Conservation (phyloP, 352 stramenopile genomes). For the Paralagenidium karlingii region DNA sequence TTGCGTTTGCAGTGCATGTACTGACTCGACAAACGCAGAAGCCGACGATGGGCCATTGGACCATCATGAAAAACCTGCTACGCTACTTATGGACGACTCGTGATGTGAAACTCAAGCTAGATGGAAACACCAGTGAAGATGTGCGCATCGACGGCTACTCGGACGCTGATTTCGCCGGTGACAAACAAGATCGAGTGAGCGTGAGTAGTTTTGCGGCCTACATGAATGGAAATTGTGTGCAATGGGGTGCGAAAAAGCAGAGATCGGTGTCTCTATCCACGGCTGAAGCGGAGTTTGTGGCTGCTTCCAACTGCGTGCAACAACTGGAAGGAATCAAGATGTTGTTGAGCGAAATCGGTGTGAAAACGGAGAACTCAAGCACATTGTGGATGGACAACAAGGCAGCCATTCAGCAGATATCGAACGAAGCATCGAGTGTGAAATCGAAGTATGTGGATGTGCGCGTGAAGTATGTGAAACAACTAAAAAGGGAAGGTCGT, state of each 20-base stretch:
- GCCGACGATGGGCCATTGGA: conserved; percentile 3
- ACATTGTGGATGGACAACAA: conserved; percentile 6
- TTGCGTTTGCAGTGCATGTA: conserved; percentile 11
- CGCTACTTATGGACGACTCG: conserved; percentile 12
- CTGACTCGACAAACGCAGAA: conserved; percentile 6
- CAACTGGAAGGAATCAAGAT: conserved; percentile 3
- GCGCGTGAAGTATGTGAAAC: conserved; percentile 5
- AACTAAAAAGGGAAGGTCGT: too few species aligned
- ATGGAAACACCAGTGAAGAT: conserved; percentile 1
- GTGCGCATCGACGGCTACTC: conserved; percentile 4
- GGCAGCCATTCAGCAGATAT: conserved; percentile 4
- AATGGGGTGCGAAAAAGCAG: conserved; percentile 8
- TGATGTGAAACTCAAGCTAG: not conserved
- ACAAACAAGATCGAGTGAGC: conserved; percentile 9
- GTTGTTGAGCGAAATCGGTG: conserved; percentile 3
- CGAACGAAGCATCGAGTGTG: conserved; percentile 1
- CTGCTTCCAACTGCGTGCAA: not conserved
- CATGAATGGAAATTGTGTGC: conserved; percentile 5
- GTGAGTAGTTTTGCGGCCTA: conserved; percentile 4
- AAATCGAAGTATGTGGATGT: conserved; percentile 8
- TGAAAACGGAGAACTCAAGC: not conserved
- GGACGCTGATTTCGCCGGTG: conserved; percentile 10
- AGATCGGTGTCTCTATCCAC: conserved; percentile 5
- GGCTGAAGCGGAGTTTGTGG: conserved; percentile 11
- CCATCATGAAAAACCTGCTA: conserved; percentile 7